These are phyloP conservation scores for Mycena alexandri DNA, from an alignment of 768 basidiomycete species.

Conservation along the genomic window DNA sequence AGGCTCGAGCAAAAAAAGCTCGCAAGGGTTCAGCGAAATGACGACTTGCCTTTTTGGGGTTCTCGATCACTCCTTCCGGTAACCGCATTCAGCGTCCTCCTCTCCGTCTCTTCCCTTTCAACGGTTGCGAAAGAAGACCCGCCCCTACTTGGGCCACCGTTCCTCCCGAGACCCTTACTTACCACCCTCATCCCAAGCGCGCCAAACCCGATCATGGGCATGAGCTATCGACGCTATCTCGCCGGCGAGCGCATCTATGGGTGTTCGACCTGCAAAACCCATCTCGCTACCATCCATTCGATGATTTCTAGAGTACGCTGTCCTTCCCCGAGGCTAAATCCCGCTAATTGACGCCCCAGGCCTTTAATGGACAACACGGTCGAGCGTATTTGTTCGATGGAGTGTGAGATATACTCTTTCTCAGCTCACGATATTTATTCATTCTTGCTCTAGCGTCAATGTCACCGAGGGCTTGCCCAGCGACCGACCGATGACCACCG, in stretches of 20 bases:
- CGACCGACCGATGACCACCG: slow-evolving; percentile 97
- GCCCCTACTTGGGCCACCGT: not conserved
- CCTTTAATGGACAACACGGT: slow-evolving; percentile 97
- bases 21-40: not conserved
- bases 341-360: slow-evolving; percentile 60
- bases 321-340: slow-evolving; percentile 24
- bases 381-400: slow-evolving; percentile 94
- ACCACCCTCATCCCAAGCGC: slow-evolving; percentile 38
- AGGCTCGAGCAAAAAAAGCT: too few species aligned
- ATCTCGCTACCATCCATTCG: slow-evolving; percentile 90
- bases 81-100: slow-evolving; percentile 27
- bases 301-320: slow-evolving; percentile 81
- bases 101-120: slow-evolving; percentile 27
- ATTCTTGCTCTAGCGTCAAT: slow-evolving; percentile 77
- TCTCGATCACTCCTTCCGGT: not conserved
- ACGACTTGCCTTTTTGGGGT: too few species aligned
- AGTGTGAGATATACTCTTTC: slow-evolving; percentile 67
- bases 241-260: slow-evolving; percentile 89
- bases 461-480: slow-evolving; percentile 89
- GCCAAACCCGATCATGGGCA: slow-evolving; percentile 72
- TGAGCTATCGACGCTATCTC: slow-evolving; percentile 91
- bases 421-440: slow-evolving; percentile 34
- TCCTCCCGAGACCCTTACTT: slow-evolving; percentile 48
- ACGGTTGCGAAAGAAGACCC: not conserved
- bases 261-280: slow-evolving; percentile 88